Evolutionary conservation across 2,329 filamentous ascomycete species (phyloP).

Genomic region (Colletotrichum sp.): DNA sequence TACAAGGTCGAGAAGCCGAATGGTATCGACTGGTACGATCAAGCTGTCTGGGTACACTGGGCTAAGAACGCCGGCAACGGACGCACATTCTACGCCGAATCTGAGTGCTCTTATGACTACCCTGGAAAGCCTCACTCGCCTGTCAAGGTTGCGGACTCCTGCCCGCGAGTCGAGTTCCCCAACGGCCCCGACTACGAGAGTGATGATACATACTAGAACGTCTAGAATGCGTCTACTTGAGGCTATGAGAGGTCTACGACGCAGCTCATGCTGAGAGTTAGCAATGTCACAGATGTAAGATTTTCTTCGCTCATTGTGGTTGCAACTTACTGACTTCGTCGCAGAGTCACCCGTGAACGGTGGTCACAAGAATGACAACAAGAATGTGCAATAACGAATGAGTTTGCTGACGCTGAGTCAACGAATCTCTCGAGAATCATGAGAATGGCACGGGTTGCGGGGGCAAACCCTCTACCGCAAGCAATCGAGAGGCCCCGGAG

Average conservation of each 20-base stretch:
- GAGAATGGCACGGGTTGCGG: background rate
- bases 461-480: background rate
- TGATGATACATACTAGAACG: background rate
- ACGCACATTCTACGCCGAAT: background rate
- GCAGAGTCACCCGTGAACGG: background rate
- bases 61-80: background rate
- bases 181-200: background rate
- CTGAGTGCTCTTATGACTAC: constrained; percentile 19
- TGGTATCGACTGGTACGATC: constrained; percentile 12
- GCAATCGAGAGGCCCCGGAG: background rate
- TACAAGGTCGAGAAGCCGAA: background rate
- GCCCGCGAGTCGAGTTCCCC: background rate
- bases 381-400: background rate
- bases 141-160: background rate
- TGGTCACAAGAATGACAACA: background rate
- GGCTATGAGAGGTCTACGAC: background rate
- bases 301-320: background rate
- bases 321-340: background rate
- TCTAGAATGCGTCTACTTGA: background rate
- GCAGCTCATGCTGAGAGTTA: background rate
- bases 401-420: background rate
- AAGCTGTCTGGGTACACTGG: constrained; percentile 15
- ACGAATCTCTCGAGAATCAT: background rate
- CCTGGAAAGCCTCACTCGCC: background rate
- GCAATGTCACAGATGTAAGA: background rate